Evolutionary conservation across 805 yeast genomes (phyloP).

Genomic region (Candida maltosa): DNA sequence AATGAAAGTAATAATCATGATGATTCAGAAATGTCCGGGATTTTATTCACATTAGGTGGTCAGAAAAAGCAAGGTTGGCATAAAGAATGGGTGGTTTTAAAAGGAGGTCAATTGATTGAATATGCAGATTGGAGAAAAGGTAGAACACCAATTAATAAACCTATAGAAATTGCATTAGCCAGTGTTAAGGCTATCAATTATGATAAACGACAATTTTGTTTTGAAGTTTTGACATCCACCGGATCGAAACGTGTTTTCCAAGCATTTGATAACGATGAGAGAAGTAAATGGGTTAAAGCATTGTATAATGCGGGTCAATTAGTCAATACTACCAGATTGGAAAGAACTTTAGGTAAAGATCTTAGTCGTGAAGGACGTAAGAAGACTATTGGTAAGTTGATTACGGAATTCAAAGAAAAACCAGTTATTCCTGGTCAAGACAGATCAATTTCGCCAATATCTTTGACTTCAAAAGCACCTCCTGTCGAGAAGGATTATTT

Average conservation of each 20-base stretch:
- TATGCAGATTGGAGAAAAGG: slow-evolving; percentile 81
- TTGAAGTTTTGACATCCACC: slow-evolving; percentile 70
- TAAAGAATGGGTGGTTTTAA: slow-evolving; percentile 79
- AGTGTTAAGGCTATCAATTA: slow-evolving; percentile 48
- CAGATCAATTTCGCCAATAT: slow-evolving; percentile 27
- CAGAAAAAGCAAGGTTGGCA: slow-evolving; percentile 76
- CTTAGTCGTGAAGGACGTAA: not conserved
- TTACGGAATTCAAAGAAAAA: slow-evolving; percentile 6
- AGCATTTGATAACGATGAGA: slow-evolving; percentile 65
- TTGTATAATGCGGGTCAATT: slow-evolving; percentile 58
- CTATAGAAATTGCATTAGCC: slow-evolving; percentile 70
- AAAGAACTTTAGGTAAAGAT: slow-evolving; percentile 8
- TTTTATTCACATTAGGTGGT: slow-evolving; percentile 57
- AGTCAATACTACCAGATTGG: slow-evolving; percentile 20
- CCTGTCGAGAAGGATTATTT: slow-evolving; percentile 25
- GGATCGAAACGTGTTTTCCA: slow-evolving; percentile 71
- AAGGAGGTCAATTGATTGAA: slow-evolving; percentile 65
- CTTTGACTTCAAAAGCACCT: slow-evolving; percentile 22
- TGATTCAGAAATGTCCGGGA: slow-evolving; percentile 41
- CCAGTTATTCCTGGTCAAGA: slow-evolving; percentile 15
- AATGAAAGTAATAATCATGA: slow-evolving; percentile 8
- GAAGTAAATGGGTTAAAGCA: slow-evolving; percentile 64
- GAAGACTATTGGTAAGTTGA: slow-evolving; percentile 3
- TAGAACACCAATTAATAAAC: slow-evolving; percentile 54
- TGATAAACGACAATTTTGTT: slow-evolving; percentile 56